Evolutionary conservation across 2,329 filamentous ascomycete genomes (phyloP).

Genomic region (Colletotrichum siamense): DNA sequence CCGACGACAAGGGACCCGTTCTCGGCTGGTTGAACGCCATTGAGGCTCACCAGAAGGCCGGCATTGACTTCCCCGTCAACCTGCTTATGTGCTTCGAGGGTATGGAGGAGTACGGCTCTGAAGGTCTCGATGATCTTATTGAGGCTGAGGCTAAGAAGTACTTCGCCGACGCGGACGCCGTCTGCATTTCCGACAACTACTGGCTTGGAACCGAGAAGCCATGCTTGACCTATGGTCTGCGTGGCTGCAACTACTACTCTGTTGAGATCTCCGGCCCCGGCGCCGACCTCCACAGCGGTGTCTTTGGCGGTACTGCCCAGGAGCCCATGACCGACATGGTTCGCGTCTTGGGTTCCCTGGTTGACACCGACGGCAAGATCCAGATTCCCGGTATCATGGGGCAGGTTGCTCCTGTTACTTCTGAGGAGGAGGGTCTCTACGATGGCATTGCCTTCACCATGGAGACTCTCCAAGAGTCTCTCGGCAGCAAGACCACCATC

Average conservation of each 20-base stretch:
- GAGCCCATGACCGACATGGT: slow-evolving; percentile 98
- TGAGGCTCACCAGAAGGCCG: slow-evolving; percentile 94
- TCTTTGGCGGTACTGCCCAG: slow-evolving; percentile 94
- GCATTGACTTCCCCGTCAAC: slow-evolving; percentile 95
- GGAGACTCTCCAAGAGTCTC: slow-evolving; percentile 90
- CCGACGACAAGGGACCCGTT: slow-evolving; percentile 97
- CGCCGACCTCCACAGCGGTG: slow-evolving; percentile 93
- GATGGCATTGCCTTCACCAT: slow-evolving; percentile 92
- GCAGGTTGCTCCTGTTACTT: slow-evolving; percentile 86
- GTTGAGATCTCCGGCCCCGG: slow-evolving; percentile 89
- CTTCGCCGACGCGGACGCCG: slow-evolving; percentile 94
- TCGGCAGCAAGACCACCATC: slow-evolving; percentile 89
- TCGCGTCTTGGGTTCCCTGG: slow-evolving; percentile 79
- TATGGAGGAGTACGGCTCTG: slow-evolving; percentile 99
- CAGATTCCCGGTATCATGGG: slow-evolving; percentile 93
- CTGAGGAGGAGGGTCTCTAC: slow-evolving; percentile 89
- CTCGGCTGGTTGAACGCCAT: slow-evolving; percentile 98
- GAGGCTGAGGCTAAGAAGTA: slow-evolving; percentile 88
- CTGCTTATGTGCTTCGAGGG: slow-evolving; percentile 99
- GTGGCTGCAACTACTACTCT: slow-evolving; percentile 98
- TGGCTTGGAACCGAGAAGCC: slow-evolving; percentile 99
- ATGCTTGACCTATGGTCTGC: slow-evolving; percentile 94
- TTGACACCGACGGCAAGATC: slow-evolving; percentile 91
- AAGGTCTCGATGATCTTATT: slow-evolving; percentile 95
- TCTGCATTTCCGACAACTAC: slow-evolving; percentile 99